Evolutionary conservation across 257 asterid genomes (phyloP).

Genomic region (Verbascum thapsus): DNA sequence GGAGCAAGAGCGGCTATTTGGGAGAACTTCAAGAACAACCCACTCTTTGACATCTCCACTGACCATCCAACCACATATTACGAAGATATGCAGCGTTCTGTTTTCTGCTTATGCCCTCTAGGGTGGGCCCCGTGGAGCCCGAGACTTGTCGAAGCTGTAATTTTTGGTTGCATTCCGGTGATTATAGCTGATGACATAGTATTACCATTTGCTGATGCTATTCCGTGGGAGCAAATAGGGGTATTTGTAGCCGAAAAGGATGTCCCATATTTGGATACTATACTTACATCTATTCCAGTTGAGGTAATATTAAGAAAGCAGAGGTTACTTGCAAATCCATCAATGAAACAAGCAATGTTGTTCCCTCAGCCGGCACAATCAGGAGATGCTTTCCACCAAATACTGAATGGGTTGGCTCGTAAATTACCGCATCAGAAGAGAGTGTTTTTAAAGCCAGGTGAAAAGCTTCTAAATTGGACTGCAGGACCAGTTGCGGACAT

Average conservation of each 20-base stretch:
- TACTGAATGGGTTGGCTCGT: slow-evolving; percentile 72
- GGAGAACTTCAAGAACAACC: slow-evolving; percentile 91
- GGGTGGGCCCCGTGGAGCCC: slow-evolving; percentile 99
- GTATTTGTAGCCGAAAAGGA: slow-evolving; percentile 52
- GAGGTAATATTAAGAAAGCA: slow-evolving; percentile 67
- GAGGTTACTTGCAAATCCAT: slow-evolving; percentile 57
- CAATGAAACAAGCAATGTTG: slow-evolving; percentile 64
- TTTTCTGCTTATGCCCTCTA: slow-evolving; percentile 84
- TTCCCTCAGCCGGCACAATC: slow-evolving; percentile 72
- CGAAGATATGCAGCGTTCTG: slow-evolving; percentile 81
- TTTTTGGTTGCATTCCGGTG: slow-evolving; percentile 84
- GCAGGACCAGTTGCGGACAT: too few species aligned
- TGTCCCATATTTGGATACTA: slow-evolving; percentile 53
- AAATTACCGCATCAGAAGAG: slow-evolving; percentile 46
- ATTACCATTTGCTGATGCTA: slow-evolving; percentile 68
- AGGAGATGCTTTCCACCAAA: slow-evolving; percentile 83
- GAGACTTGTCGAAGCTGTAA: slow-evolving; percentile 81
- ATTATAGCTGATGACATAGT: slow-evolving; percentile 89
- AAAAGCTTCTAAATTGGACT: too few species aligned
- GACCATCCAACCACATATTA: slow-evolving; percentile 82
- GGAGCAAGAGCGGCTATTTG: slow-evolving; percentile 88
- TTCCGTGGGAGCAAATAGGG: slow-evolving; percentile 61
- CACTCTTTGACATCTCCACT: slow-evolving; percentile 79
- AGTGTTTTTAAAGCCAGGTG: slow-evolving; percentile 40
- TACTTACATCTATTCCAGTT: slow-evolving; percentile 51